These are phyloP conservation scores for Aspergillus mulundensis DNA, from an alignment of 495 filamentous ascomycete species.

Conservation along the genomic window DNA sequence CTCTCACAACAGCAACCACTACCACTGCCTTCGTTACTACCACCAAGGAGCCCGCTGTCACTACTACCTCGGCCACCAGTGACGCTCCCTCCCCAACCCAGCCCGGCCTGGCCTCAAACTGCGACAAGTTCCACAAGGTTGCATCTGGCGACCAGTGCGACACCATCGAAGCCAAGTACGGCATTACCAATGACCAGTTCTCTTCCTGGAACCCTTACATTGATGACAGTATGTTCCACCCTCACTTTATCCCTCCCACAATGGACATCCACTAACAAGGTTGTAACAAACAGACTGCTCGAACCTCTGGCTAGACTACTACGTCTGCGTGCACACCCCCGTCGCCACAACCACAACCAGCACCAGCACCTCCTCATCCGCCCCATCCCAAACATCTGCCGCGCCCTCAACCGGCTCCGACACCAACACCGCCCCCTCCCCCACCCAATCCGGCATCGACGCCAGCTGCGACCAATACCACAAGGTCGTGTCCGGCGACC, in stretches of 20 bases:
- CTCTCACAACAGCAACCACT: neutral
- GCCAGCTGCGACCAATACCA: too few relatives aligned
- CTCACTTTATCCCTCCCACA: neutral
- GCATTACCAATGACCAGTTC: conserved; percentile 19
- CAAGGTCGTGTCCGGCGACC: too few relatives aligned
- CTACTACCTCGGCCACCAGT: neutral
- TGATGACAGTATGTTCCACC: conserved; percentile 11
- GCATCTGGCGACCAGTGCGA: conserved; percentile 30
- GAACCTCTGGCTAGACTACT: conserved; percentile 21
- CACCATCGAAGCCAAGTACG: conserved; percentile 24
- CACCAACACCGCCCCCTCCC: too few relatives aligned
- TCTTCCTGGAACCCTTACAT: conserved; percentile 32
- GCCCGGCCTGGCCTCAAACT: neutral
- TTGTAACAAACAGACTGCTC: conserved; percentile 14
- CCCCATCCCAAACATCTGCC: too few relatives aligned
- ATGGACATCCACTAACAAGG: neutral
- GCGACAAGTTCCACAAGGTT: conserved; percentile 33
- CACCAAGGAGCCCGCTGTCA: neutral
- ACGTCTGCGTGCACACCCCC: conserved; percentile 1
- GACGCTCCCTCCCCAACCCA: neutral
- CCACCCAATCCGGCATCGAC: too few relatives aligned
- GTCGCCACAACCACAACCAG: too few relatives aligned
- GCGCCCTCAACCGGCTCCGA: too few relatives aligned
- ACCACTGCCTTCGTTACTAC: neutral
- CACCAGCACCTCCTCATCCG: too few relatives aligned